Conservation (phyloP, 2,329 filamentous ascomycete genomes). For the Monosporascus sp. region DNA sequence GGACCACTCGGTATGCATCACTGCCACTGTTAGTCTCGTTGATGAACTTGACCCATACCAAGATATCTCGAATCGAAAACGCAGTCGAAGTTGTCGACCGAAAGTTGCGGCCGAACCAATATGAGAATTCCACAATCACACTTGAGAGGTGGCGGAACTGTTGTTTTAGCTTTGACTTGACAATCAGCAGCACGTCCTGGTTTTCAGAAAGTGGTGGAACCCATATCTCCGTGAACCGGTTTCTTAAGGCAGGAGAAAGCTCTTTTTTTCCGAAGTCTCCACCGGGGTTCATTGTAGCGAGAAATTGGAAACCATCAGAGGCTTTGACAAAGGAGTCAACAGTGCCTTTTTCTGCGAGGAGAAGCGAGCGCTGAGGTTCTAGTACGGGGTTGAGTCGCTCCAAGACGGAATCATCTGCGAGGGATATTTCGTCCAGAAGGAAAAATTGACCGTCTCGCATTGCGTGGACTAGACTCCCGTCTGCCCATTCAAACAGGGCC, state of each 20-base stretch:
- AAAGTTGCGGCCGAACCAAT: conserved; percentile 86
- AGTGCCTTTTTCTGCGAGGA: conserved; percentile 90
- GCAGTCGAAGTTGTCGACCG: conserved; percentile 67
- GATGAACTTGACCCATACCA: conserved; percentile 91
- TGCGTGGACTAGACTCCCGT: conserved; percentile 87
- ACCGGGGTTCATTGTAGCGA: conserved; percentile 98
- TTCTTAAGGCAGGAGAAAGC: conserved; percentile 87
- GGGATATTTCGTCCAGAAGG: conserved; percentile 92
- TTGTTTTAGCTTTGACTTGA: conserved; percentile 65
- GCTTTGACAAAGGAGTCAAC: conserved; percentile 76
- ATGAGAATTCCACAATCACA: conserved; percentile 77
- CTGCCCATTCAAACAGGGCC: conserved; percentile 92
- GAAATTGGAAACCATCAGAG: conserved; percentile 79
- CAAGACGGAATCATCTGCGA: conserved; percentile 94
- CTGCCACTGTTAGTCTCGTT: conserved; percentile 57
- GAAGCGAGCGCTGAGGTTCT: conserved; percentile 76
- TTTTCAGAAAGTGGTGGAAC: conserved; percentile 81
- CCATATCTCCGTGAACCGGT: conserved; percentile 99
- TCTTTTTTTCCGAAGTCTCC: conserved; percentile 98
- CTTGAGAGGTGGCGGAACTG: conserved; percentile 53
- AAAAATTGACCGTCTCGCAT: conserved; percentile 91
- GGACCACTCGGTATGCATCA: conserved; percentile 49
- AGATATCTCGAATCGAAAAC: conserved; percentile 86
- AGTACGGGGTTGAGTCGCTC: conserved; percentile 95
- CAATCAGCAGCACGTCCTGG: conserved; percentile 83